These are phyloP conservation scores for Bipolaris bicolor DNA, from an alignment of 2,329 filamentous ascomycete genomes.

Conservation along the genomic window DNA sequence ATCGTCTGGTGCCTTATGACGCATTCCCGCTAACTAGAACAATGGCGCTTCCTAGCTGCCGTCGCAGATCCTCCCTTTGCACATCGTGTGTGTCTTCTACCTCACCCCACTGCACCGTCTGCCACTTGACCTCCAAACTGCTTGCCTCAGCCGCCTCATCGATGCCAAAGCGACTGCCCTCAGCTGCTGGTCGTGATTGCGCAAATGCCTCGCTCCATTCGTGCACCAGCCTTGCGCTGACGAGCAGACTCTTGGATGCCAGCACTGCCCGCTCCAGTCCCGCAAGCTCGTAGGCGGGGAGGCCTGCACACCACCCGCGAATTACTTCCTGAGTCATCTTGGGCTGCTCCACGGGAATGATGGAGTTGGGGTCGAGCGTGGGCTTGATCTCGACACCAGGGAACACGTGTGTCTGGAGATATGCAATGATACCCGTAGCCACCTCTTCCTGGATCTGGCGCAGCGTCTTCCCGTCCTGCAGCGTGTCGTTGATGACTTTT, in stretches of 20 bases:
- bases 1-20: conserved; percentile 3
- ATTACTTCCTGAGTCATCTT: conserved; percentile 78
- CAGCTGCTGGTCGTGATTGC: conserved; percentile 53
- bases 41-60: conserved; percentile 87
- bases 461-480: conserved; percentile 60
- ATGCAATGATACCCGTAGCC: conserved; percentile 73
- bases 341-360: conserved; percentile 76
- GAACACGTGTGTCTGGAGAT: conserved; percentile 77
- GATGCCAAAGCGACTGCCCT: conserved; percentile 67
- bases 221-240: conserved; percentile 75
- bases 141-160: conserved; percentile 80
- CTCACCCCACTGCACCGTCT: conserved; percentile 90
- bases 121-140: conserved; percentile 87
- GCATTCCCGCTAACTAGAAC: conserved; percentile 67
- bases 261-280: conserved; percentile 83
- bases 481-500: conserved; percentile 55
- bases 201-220: conserved; percentile 84
- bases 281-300: conserved; percentile 81
- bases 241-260: conserved; percentile 84
- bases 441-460: conserved; percentile 73
- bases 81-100: conserved; percentile 99
- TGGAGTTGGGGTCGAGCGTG: conserved; percentile 78
- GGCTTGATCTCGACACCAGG: conserved; percentile 80
- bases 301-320: conserved; percentile 73
- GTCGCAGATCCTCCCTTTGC: conserved; percentile 83